Evolutionary conservation across 2,329 filamentous ascomycete species (phyloP), one percentile per base, ranked within the genome.

Genomic region (Fusarium coicis): DNA sequence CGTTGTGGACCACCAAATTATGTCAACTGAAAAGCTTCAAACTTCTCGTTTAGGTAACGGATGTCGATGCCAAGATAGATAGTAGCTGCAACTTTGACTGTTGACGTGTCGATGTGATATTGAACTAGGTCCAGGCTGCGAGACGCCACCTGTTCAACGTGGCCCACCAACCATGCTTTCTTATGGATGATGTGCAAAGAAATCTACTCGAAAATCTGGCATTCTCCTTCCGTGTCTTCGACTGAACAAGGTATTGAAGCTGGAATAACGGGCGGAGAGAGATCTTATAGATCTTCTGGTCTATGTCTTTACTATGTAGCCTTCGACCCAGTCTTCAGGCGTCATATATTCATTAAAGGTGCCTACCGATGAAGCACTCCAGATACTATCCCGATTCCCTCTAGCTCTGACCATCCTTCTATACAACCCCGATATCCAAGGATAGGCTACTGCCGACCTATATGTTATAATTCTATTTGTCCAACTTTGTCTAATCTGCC

Each of bases 1-100:
- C 80, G 68, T 74, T 82, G 80, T 74, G 74, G 80, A 82, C 66
- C 39, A 78, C 67, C 73, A 79, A 70, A 78, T 62, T 74, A 77
- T 78, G 74, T 79, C 77, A 75, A 78, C 79, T 80, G 79, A 80
- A 73, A 70, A 78, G 75, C 77, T 78, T 75, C 70, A 76, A 77
- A 56, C 56, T 32, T 14, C 21, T 67, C 46, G 23, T 55, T 59
- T 69, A 60, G 59, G 50, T 12, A 19, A 46, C 19, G n/a, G 28
- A 34, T 30, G 18, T 64, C 11, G 12, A 65, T 64, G 36, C 36
- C 26, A n/a, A 37, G 54, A 56, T 46, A 30, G 40, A 44, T 49
- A 50, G 37, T 63, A 55, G 28, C 37, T 44, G 18, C n/a, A 23
- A 21, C n/a, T 30, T 32, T 19, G 21, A 62, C 28, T 40, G n/a